Percentiles rank a stretch among this genome's conserved stretches.
Conservation (phyloP, 2,329 filamentous ascomycete genomes). For the Plectosphaerella cucumerina region DNA sequence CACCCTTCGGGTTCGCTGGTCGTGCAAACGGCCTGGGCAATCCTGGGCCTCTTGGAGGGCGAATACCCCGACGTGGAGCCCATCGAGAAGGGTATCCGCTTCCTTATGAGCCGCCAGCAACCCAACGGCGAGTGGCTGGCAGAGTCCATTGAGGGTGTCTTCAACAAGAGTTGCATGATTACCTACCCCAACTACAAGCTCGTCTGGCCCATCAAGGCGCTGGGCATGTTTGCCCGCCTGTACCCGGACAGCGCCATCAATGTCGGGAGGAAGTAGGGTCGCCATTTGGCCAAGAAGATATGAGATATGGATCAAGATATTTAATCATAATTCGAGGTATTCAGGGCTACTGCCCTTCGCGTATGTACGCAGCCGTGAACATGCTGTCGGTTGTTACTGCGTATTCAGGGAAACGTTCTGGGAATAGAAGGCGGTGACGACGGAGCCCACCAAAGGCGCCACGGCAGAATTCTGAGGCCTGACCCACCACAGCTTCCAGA, state of each 20-base stretch:
- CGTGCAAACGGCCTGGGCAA: slow-evolving; percentile 90
- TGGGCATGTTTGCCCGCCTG: slow-evolving; percentile 79
- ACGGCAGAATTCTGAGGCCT: background rate
- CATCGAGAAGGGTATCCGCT: slow-evolving; percentile 67
- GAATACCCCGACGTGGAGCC: slow-evolving; percentile 71
- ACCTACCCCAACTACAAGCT: slow-evolving; percentile 99
- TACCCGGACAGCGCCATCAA: slow-evolving; percentile 62
- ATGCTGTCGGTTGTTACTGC: background rate
- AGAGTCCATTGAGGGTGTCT: slow-evolving; percentile 95
- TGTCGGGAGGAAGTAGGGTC: background rate
- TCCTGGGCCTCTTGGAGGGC: slow-evolving; percentile 78
- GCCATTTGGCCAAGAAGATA: background rate
- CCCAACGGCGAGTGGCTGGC: slow-evolving; percentile 91
- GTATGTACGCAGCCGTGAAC: background rate
- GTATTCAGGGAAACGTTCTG: background rate
- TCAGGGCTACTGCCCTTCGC: no score
- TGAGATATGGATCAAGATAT: background rate
- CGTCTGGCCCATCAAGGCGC: slow-evolving; percentile 86
- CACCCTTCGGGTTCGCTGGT: slow-evolving; percentile 77
- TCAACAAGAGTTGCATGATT: slow-evolving; percentile 99
- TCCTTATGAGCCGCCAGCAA: slow-evolving; percentile 84
- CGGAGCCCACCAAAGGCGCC: no score
- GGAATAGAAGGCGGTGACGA: background rate
- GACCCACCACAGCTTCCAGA: slow-evolving; percentile 28
- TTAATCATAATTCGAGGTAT: background rate